Evolutionary conservation across 768 basidiomycete species (phyloP).

Genomic region (Mycena capillaripes): DNA sequence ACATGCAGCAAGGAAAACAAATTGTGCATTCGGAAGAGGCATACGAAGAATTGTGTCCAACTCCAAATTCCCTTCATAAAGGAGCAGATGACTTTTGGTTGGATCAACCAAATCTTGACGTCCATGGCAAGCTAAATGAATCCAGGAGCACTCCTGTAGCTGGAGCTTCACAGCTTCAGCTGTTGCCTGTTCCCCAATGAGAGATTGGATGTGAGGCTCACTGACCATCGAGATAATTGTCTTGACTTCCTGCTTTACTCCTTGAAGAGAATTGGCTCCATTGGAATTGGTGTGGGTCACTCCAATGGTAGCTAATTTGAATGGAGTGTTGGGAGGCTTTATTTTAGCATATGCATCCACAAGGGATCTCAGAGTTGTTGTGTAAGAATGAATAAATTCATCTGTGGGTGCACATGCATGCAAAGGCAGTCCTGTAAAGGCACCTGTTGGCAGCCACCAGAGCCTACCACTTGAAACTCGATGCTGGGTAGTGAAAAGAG

Average conservation of each 20-base stretch:
- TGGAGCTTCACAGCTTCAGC: not conserved
- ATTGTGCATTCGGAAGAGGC: not conserved
- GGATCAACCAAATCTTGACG: not conserved
- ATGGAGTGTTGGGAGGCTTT: not conserved
- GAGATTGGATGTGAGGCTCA: not conserved
- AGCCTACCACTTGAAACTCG: not conserved
- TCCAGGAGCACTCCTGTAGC: not conserved
- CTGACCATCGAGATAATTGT: not conserved
- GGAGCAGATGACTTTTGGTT: not conserved
- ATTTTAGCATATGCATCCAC: not conserved
- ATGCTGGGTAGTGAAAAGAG: not conserved
- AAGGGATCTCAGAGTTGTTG: not conserved
- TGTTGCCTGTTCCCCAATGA: not conserved
- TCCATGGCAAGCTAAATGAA: not conserved
- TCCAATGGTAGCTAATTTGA: not conserved
- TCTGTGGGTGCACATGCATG: too few species aligned
- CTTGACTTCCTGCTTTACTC: not conserved
- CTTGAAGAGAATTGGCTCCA: not conserved
- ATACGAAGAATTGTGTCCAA: too few species aligned
- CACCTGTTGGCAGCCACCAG: not conserved
- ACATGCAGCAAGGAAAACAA: not conserved
- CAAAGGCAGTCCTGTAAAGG: not conserved
- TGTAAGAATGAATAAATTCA: not conserved
- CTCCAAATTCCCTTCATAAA: too few species aligned
- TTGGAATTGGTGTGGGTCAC: not conserved